A percentile compares a stretch with the other conserved stretches of the same genome.
Evolutionary conservation across 495 filamentous ascomycete genomes (phyloP).

Genomic region (Viridothelium virens): DNA sequence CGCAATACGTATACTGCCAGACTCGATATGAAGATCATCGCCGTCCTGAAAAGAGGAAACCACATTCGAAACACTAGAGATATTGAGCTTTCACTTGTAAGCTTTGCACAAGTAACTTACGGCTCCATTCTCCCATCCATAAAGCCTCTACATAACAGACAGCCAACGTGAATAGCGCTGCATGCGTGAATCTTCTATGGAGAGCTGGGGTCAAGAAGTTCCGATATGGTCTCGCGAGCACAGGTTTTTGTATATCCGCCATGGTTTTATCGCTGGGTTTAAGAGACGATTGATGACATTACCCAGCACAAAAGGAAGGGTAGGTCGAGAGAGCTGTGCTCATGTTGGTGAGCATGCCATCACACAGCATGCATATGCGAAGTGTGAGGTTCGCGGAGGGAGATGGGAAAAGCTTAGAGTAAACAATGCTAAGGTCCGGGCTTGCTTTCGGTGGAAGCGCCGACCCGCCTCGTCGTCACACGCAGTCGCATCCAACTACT

Average conservation of each 20-base stretch:
- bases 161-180: slow-evolving; percentile 55
- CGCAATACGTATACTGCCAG: slow-evolving; percentile 72
- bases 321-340: not conserved
- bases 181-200: slow-evolving; percentile 75
- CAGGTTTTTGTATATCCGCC: slow-evolving; percentile 38
- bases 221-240: slow-evolving; percentile 56
- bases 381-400: not conserved
- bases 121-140: slow-evolving; percentile 60
- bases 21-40: slow-evolving; percentile 58
- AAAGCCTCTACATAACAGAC: slow-evolving; percentile 71
- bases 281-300: not conserved
- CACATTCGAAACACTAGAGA: slow-evolving; percentile 34
- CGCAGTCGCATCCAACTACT: slow-evolving; percentile 5
- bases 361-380: not conserved
- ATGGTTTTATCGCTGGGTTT: slow-evolving; percentile 27
- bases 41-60: slow-evolving; percentile 71
- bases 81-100: not conserved
- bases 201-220: slow-evolving; percentile 84
- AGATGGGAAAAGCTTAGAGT: not conserved
- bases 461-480: slow-evolving; percentile 6
- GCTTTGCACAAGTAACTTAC: slow-evolving; percentile 5
- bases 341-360: not conserved
- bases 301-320: not conserved
- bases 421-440: slow-evolving; percentile 4
- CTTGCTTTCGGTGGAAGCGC: not conserved